Evolutionary conservation across 1,284 basidiomycete species (phyloP), one percentile per base, ranked within the genome.

Genomic region (Agroathelia rolfsii): DNA sequence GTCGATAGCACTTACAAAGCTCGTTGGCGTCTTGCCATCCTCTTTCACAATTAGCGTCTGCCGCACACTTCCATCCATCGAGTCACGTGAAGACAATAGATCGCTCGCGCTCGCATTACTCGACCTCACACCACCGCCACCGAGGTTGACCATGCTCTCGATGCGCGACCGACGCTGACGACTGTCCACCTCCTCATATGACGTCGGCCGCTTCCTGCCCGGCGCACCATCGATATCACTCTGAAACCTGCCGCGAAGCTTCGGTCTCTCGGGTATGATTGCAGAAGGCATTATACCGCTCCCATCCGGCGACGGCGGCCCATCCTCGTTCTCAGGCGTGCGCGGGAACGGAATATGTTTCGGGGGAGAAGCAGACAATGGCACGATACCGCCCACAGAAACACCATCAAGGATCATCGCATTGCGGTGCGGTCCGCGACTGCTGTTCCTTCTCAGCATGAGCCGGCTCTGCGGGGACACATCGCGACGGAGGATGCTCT

Each of bases 1-100:
- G 28, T 35, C 20, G 36, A 18, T 24, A 29, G 19, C n/a, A 72
- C 86, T 71, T 51, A 93, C 89, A 53, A 88, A 94, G 55, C 79
- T 82, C 34, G 84, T 73, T 3, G 80, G 64, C 3, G 78, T 65
- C 57, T 84, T 81, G 29, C 87, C 89, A 36, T 82, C 74, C 57
- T 92, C 88, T 41, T 67, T 63, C 31, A 95, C 74, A 28, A 90
- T 72, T 21, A 96, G 62, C 25, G 81, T 76, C 58, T 83, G 81
- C 29, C 81, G 62, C 18, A 73, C 66, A 47, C 69, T 72, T 11
- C 73, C 73, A 44, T 77, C 72, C 46, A 72, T 59, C 22, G 73
- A 71, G 42, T 76, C 67, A 20, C 76, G 61, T 35, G n/a, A n/a
- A n/a, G 61, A 54, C 46, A 72, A 52, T 37, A 82, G 51, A 51